These are phyloP conservation scores for Pisolithus sp. DNA, from an alignment of 768 basidiomycete genomes.

Conservation along the genomic window DNA sequence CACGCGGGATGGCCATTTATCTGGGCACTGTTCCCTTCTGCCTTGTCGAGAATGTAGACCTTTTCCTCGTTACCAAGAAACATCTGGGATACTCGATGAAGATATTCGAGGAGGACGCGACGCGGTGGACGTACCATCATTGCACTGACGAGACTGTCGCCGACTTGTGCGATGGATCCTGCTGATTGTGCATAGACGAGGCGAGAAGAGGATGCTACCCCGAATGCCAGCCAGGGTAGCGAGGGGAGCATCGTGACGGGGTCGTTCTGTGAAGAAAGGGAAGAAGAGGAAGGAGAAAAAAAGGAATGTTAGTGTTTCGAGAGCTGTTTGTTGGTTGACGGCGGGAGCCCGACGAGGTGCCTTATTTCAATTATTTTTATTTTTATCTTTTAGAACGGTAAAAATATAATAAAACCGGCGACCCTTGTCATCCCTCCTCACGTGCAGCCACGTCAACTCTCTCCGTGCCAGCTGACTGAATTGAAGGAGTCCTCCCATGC, in stretches of 20 bases:
- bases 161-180: slow-evolving; percentile 16
- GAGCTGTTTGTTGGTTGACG: not conserved
- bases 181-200: slow-evolving; percentile 14
- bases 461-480: too few relatives aligned
- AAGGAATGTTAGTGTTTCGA: not conserved
- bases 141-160: slow-evolving; percentile 37
- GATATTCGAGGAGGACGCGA: not conserved
- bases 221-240: slow-evolving; percentile 38
- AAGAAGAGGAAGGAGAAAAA: not conserved
- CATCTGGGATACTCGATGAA: slow-evolving; percentile 38
- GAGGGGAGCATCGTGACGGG: slow-evolving; percentile 21
- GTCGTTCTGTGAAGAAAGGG: not conserved
- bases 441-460: too few relatives aligned
- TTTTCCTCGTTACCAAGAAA: slow-evolving; percentile 73
- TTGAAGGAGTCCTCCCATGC: too few relatives aligned
- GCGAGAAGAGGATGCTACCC: slow-evolving; percentile 32
- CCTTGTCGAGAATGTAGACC: slow-evolving; percentile 88
- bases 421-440: too few relatives aligned
- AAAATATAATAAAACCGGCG: too few relatives aligned
- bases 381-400: too few relatives aligned
- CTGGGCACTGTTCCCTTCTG: slow-evolving; percentile 62
- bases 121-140: slow-evolving; percentile 41
- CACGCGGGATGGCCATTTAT: slow-evolving; percentile 69
- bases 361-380: not conserved
- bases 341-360: not conserved